Evolutionary conservation across 2,329 filamentous ascomycete species (phyloP), one percentile per base, ranked within the genome.

Genomic region (Fulvia fulva): DNA sequence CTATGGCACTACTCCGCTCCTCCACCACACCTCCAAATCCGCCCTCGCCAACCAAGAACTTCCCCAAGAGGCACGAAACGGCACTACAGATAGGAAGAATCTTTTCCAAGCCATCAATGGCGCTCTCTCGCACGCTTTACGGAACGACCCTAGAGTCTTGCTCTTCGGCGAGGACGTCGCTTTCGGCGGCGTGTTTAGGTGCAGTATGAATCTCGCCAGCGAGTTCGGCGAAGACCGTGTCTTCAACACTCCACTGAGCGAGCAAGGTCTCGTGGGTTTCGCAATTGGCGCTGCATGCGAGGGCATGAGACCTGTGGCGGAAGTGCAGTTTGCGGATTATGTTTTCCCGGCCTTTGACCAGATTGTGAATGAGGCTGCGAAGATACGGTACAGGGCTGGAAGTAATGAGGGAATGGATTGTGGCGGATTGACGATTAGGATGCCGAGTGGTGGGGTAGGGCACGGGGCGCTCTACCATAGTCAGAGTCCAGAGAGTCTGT

Each of bases 151-250:
- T 63, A 86, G 87, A 19, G 91, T 96, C 22, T 78, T 97, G 57
- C 82, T 99, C 9, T 99, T 99, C 69, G 94, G 94, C 44, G 94
- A 99, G 75, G 94, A 99, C 71, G 91, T 99, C 7, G 90, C 94
- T 14, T 99, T 99, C 68, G 94, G 94, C 44, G 94, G 94, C 55
- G 94, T 99, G 16, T 99, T 99, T 71, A 84, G 94, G 57, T 97
- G 90, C 30, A 68, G 66, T 6, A 93, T 94, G 86, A 90, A 92
- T 67, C 81, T 99, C 16, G 86, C 91, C 30, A 89, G 91, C 62
- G 90, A 90, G 56, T 96, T 94, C 73, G 94, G 94, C 8, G 82
- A 85, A 2, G 89, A 94, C 58, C 83, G 94, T 57, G 92, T 99
- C 32, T 99, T 99, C 81, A 97, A 99, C 75, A 97, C 92, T 19